These are phyloP conservation scores for Candida caryicola DNA, from an alignment of 805 yeast genomes.

Conservation along the genomic window DNA sequence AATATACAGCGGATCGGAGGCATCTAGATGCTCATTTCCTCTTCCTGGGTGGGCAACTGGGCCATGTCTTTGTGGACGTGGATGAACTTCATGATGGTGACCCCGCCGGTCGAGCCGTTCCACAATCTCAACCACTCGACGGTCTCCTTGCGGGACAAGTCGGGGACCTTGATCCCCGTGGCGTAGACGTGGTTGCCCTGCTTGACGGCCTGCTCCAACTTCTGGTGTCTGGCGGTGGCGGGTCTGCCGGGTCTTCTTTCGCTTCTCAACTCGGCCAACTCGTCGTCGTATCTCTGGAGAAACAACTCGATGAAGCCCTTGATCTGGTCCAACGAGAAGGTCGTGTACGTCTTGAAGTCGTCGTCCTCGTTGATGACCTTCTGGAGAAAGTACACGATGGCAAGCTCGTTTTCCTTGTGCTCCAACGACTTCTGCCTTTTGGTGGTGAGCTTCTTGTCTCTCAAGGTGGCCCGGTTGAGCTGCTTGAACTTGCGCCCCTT, in stretches of 20 bases:
- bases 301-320: conserved; percentile 58
- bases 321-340: conserved; percentile 57
- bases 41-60: conserved; percentile 20
- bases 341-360: conserved; percentile 28
- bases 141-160: conserved; percentile 57
- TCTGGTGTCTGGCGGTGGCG: conserved; percentile 63
- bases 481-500: conserved; percentile 87
- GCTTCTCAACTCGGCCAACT: conserved; percentile 56
- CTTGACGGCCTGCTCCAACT: conserved; percentile 59
- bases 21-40: conserved; percentile 5
- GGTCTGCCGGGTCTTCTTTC: conserved; percentile 90
- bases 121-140: conserved; percentile 64
- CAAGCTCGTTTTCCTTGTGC: conserved; percentile 57
- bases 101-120: conserved; percentile 82
- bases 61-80: conserved; percentile 29
- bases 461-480: conserved; percentile 77
- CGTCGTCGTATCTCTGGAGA: conserved; percentile 72
- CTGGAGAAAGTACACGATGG: conserved; percentile 59
- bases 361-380: conserved; percentile 41
- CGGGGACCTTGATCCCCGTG: conserved; percentile 73
- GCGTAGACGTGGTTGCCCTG: conserved; percentile 59
- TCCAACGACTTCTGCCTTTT: conserved; percentile 58
- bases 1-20: neutral
- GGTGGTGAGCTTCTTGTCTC: conserved; percentile 68
- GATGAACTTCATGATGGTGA: conserved; percentile 56